Base-by-base conservation (phyloP, 2,329 filamentous ascomycete genomes). In the Cercospora nicotianae region DNA sequence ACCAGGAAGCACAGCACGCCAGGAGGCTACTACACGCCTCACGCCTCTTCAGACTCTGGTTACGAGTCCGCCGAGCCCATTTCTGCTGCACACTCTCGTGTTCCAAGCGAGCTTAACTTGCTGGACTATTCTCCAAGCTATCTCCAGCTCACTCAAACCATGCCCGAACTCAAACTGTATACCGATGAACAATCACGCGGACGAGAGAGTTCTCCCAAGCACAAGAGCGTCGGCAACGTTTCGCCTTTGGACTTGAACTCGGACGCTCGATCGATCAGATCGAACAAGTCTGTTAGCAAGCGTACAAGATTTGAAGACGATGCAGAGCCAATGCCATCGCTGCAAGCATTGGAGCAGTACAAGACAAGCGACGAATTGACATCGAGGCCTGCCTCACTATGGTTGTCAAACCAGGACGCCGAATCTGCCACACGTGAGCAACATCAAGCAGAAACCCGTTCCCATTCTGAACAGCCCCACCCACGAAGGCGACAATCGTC, bases 31-130 rank as follows among this genome's bases (percentile, higher is more conserved):
- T 51, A 39, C 20, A 64, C 62, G 6, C 62, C 59, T 59, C 59
- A 72, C 36, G 64, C 53, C 26, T 75, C 72, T 3, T 70, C 73
- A 42, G 75, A 77, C 59, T 77, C 75, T 60, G 75, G 75, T 3
- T 77, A 76, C 53, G 71, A 73, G 18, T 76, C 75, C 18, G 67
- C 66, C 26, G 71, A 63, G 13, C 63, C 69, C 4, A 33, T 39
- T 1, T 72, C 71, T 39, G 68, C 64, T 3, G 58, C 65, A 18
- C 71, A 72, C 45, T 76, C 75, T 28, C 72, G 73, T 30, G 68
- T 67, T 4, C 69, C 72, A 5, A 76, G 74, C 59, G 70, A 73
- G 63, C 67, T 71, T 13, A 69, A 69, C 16, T 33, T 68, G 18
- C 39, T 33, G 5, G 66, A 71, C 33, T 42, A 42, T 36, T 28